Evolutionary conservation across 2,329 filamentous ascomycete species (phyloP).

Genomic region (Colletotrichum scovillei): DNA sequence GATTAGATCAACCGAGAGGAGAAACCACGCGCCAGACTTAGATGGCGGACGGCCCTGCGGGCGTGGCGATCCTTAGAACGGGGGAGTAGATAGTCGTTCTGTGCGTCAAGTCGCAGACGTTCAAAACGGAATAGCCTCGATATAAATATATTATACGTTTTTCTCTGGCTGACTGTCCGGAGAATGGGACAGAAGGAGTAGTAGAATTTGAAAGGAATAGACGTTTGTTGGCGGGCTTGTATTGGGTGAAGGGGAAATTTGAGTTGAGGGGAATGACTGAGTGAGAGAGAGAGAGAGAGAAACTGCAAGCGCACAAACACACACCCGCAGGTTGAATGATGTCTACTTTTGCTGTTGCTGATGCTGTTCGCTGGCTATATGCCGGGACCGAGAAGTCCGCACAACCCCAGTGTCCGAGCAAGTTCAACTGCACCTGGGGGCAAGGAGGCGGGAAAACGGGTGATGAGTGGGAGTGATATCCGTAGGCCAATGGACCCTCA

Average conservation of each 20-base stretch:
- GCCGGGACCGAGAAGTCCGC: conserved; percentile 23
- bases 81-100: conserved; percentile 23
- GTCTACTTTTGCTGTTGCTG: background rate
- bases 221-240: background rate
- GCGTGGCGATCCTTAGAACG: conserved; percentile 36
- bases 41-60: conserved; percentile 30
- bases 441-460: background rate
- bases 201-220: background rate
- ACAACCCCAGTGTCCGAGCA: conserved; percentile 14
- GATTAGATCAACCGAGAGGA: conserved; percentile 41
- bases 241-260: background rate
- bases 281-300: background rate
- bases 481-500: conserved; percentile 13
- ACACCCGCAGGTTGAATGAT: background rate
- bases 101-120: conserved; percentile 35
- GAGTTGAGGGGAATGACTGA: background rate
- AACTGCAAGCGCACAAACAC: conserved; percentile 32
- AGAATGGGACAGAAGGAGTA: background rate
- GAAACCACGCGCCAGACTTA: conserved; percentile 36
- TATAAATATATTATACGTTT: conserved; percentile 33
- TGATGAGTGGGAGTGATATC: background rate
- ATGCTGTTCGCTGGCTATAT: background rate
- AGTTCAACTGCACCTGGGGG: background rate
- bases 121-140: conserved; percentile 36
- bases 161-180: background rate